phyloP scores from a whole-genome alignment of 345 rosid genomes.

The Heritiera fomes region DNA sequence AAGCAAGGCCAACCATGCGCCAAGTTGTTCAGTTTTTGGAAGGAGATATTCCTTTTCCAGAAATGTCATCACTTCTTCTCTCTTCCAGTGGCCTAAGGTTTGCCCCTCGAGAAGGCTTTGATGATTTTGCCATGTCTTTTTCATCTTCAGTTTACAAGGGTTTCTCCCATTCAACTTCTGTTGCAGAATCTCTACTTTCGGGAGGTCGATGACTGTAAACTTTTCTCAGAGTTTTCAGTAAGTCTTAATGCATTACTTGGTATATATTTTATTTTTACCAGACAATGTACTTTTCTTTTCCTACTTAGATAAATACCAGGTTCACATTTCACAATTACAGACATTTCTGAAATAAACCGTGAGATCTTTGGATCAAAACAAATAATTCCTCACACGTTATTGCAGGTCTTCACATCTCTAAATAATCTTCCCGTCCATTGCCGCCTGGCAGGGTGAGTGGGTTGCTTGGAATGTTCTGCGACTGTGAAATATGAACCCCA shows the following conservation, averaged over 20 bases:
- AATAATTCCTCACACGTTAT: too few species aligned
- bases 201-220: constrained; percentile 22
- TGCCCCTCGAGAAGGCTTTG: constrained; percentile 40
- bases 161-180: not conserved
- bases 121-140: constrained; percentile 32
- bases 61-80: constrained; percentile 36
- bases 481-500: not conserved
- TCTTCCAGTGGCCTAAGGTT: constrained; percentile 38
- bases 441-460: not conserved
- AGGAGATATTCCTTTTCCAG: constrained; percentile 44
- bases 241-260: not conserved
- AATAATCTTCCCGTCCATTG: too few species aligned
- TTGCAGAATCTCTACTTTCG: constrained; percentile 11
- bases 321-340: not conserved
- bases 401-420: too few species aligned
- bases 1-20: constrained; percentile 57
- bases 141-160: not conserved
- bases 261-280: not conserved
- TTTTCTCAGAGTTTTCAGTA: not conserved
- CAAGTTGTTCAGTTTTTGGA: constrained; percentile 51
- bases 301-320: not conserved
- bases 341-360: not conserved
- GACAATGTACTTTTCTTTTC: too few species aligned
- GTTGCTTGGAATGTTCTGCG: not conserved
- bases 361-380: too few species aligned